Percentiles rank a stretch among this genome's conserved stretches.
phyloP scores from a whole-genome alignment of 106 monocot species.

The Allium fistulosum region DNA sequence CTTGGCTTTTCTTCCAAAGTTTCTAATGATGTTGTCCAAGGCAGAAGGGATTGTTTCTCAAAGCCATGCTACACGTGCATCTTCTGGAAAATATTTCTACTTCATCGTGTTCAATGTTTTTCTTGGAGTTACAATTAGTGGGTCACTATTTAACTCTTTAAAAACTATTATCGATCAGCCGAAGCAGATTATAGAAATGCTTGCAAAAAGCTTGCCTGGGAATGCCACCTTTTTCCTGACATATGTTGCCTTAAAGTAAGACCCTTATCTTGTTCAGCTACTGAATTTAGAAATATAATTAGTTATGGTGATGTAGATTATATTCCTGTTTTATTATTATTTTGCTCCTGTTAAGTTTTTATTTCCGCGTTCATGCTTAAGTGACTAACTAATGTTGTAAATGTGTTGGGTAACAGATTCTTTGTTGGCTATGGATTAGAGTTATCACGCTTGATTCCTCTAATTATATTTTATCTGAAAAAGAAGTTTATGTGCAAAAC shows the following conservation, averaged over 20 bases:
- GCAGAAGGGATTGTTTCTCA: conserved; percentile 68
- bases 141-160: conserved; percentile 48
- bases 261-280: conserved; percentile 1
- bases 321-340: background rate
- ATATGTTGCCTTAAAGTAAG: conserved; percentile 91
- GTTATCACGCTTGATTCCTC: conserved; percentile 78
- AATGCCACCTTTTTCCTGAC: conserved; percentile 94
- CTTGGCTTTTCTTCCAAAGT: conserved; percentile 75
- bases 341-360: too few relatives aligned
- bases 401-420: conserved; percentile 38
- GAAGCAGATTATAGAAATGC: conserved; percentile 21
- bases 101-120: conserved; percentile 96
- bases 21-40: conserved; percentile 81
- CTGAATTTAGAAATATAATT: too few relatives aligned
- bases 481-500: conserved; percentile 89
- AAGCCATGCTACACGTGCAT: conserved; percentile 61
- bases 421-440: conserved; percentile 97
- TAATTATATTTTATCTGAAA: conserved; percentile 79
- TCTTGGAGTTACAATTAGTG: conserved; percentile 68
- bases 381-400: too few relatives aligned
- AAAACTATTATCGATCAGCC: conserved; percentile 51
- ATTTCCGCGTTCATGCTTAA: too few relatives aligned
- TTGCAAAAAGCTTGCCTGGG: conserved; percentile 58
- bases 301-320: background rate
- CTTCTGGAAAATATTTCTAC: conserved; percentile 94